Evolutionary conservation across 1,284 basidiomycete species (phyloP).

Genomic region (Stereum hirsutum): DNA sequence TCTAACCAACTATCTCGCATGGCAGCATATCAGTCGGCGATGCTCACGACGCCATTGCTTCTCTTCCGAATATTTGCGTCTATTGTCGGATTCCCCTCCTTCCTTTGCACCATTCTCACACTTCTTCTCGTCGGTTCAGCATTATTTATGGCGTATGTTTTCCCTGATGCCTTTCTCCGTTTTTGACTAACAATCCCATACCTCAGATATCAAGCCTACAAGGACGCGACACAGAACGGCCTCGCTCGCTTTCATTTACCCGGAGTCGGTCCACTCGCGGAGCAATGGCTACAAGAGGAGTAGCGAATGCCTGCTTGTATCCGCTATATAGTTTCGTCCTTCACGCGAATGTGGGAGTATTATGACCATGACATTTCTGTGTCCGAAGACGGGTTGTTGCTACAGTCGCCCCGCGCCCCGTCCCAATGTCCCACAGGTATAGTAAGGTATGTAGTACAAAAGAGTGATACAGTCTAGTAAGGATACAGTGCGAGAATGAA

Average conservation of each 20-base stretch:
- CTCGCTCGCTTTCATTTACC: constrained; percentile 58
- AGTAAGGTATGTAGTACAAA: too few relatives aligned
- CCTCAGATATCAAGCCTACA: constrained; percentile 52
- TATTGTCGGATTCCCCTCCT: constrained; percentile 37
- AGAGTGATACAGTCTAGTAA: too few relatives aligned
- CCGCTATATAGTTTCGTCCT: too few relatives aligned
- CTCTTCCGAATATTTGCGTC: constrained; percentile 51
- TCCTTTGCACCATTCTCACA: constrained; percentile 37
- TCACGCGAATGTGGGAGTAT: too few relatives aligned
- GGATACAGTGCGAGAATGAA: too few relatives aligned
- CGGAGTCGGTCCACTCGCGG: constrained; percentile 60
- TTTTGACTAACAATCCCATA: constrained; percentile 8
- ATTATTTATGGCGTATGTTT: constrained; percentile 51
- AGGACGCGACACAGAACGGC: constrained; percentile 47
- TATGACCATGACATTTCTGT: too few relatives aligned
- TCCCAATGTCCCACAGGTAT: too few relatives aligned
- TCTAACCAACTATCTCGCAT: too few relatives aligned
- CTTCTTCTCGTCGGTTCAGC: constrained; percentile 31
- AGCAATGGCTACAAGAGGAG: constrained; percentile 66
- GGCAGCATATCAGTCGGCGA: constrained; percentile 77
- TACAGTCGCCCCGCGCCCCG: too few relatives aligned
- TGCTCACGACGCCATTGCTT: constrained; percentile 60
- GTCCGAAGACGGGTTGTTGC: too few relatives aligned
- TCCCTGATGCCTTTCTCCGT: background rate
- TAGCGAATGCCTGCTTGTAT: constrained; percentile 19